Evolutionary conservation across 768 basidiomycete genomes (phyloP).

Genomic region (Boletus pseudopeckii): DNA sequence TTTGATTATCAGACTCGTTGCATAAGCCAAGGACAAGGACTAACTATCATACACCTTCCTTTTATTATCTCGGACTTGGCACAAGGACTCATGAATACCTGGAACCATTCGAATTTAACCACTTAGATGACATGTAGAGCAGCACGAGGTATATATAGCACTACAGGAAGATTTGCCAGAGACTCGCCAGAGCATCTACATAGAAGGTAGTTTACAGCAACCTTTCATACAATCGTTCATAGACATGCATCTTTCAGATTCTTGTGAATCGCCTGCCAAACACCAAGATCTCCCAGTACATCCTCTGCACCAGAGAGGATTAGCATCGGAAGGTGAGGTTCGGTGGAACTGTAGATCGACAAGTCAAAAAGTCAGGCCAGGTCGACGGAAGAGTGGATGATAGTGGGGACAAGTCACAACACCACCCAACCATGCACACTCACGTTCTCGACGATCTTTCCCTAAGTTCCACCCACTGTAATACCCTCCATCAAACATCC

Average conservation of each 20-base stretch:
- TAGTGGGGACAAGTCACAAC: neutral
- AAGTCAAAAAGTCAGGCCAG: neutral
- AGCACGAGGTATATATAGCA: constrained; percentile 10
- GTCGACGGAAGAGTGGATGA: no score
- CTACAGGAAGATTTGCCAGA: neutral
- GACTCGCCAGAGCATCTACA: neutral
- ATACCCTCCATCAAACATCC: constrained; percentile 87
- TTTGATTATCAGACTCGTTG: neutral
- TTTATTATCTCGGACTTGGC: constrained; percentile 6
- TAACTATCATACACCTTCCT: constrained; percentile 6
- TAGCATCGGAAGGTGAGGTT: constrained; percentile 77
- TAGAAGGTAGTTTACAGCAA: no score
- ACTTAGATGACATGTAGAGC: neutral
- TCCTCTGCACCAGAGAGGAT: constrained; percentile 81
- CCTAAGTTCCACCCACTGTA: constrained; percentile 88
- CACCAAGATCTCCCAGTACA: constrained; percentile 70
- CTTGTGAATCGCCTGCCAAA: no score
- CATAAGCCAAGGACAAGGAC: neutral
- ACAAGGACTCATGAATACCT: neutral
- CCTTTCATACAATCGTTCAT: neutral
- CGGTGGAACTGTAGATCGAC: constrained; percentile 59
- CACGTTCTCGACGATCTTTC: constrained; percentile 77
- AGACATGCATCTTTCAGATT: constrained; percentile 32
- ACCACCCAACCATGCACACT: constrained; percentile 20
- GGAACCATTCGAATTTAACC: neutral